Evolutionary conservation across 108 stramenopile genomes (phyloP).

Genomic region (Pseudonitzschia pungens): DNA sequence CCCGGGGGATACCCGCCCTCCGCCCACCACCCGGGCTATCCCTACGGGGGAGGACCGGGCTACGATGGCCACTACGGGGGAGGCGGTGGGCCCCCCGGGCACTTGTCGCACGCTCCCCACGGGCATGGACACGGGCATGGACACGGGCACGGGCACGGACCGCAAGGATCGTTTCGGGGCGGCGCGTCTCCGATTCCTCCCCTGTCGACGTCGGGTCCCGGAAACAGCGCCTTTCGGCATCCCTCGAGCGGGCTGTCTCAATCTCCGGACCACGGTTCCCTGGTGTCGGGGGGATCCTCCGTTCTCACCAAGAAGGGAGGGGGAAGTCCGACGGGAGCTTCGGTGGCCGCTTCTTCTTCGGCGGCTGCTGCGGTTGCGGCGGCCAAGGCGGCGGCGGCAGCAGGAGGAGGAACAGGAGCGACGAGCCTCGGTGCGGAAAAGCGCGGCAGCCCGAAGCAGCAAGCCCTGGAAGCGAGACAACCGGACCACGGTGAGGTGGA

Average conservation of each 20-base stretch:
- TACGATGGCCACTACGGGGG: constrained; percentile 1
- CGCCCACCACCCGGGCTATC: background rate
- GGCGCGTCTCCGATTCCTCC: background rate
- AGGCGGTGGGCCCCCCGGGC: too few species aligned
- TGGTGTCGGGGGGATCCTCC: background rate
- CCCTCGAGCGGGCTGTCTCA: background rate
- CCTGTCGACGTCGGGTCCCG: background rate
- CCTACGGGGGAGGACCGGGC: background rate
- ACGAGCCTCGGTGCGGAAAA: too few species aligned
- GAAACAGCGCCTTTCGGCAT: background rate
- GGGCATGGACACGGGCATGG: background rate
- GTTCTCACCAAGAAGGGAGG: background rate
- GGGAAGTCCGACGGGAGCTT: background rate
- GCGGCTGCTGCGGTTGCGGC: too few species aligned
- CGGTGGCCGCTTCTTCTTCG: too few species aligned
- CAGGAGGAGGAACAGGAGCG: too few species aligned
- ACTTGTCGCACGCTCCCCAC: too few species aligned
- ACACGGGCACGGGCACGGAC: background rate
- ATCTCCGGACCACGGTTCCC: background rate
- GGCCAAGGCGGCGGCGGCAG: background rate
- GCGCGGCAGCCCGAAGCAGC: background rate
- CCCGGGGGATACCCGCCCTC: background rate
- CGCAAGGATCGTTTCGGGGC: background rate
- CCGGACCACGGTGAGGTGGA: constrained; percentile 41
- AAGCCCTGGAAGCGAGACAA: background rate